phyloP scores from a whole-genome alignment of 192 early-diverging fungal species.

The Mortierella hygrophila region DNA sequence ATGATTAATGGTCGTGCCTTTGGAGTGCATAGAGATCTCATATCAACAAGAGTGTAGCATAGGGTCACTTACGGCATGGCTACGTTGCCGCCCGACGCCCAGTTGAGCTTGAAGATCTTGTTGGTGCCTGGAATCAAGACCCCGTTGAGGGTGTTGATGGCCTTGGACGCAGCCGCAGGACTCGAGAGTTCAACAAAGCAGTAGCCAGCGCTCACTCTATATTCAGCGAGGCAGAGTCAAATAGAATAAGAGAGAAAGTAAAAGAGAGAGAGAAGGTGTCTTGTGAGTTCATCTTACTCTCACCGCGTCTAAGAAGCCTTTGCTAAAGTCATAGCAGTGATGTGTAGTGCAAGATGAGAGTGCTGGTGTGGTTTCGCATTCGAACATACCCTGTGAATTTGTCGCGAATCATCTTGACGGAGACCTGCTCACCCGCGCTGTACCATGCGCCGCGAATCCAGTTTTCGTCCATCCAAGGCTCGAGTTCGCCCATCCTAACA shows the following conservation, averaged over 20 bases:
- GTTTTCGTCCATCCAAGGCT: conserved; percentile 98
- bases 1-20: background rate
- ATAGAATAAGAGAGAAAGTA: background rate
- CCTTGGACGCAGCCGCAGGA: conserved; percentile 75
- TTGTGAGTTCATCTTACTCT: too few relatives aligned
- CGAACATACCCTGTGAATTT: conserved; percentile 81
- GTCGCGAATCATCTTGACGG: conserved; percentile 96
- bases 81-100: conserved; percentile 86
- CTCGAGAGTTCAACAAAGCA: conserved; percentile 93
- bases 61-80: conserved; percentile 11
- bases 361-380: background rate
- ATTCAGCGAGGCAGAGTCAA: background rate
- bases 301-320: too few relatives aligned
- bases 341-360: too few relatives aligned
- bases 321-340: too few relatives aligned
- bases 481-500: conserved; percentile 95
- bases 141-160: conserved; percentile 82
- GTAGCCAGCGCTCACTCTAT: conserved; percentile 81
- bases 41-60: background rate
- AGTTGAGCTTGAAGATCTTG: conserved; percentile 93
- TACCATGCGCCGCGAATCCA: conserved; percentile 92
- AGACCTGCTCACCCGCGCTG: conserved; percentile 83
- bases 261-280: conserved; percentile 4
- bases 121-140: conserved; percentile 86
- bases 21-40: background rate